Evolutionary conservation across 129 eudicot species (phyloP).

Genomic region (Gnaphalium uliginosum): DNA sequence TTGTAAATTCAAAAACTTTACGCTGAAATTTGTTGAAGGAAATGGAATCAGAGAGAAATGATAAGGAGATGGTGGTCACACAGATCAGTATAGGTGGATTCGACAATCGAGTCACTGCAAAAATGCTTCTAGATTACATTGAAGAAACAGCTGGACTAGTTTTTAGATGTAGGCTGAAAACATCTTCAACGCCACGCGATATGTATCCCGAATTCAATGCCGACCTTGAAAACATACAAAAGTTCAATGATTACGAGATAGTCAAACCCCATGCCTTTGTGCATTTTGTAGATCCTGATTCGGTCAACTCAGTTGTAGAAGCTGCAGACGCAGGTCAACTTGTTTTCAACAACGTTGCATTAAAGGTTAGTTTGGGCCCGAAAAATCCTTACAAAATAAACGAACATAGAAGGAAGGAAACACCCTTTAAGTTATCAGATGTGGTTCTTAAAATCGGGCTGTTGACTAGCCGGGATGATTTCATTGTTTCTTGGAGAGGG

Average conservation of each 20-base stretch:
- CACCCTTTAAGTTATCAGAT: slow-evolving; percentile 49
- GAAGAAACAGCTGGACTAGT: slow-evolving; percentile 48
- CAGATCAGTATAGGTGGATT: slow-evolving; percentile 66
- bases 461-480: slow-evolving; percentile 40
- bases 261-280: slow-evolving; percentile 76
- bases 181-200: slow-evolving; percentile 65
- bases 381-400: slow-evolving; percentile 54
- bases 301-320: slow-evolving; percentile 36
- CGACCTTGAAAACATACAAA: slow-evolving; percentile 27
- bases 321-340: slow-evolving; percentile 44
- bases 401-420: slow-evolving; percentile 51
- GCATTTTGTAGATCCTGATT: slow-evolving; percentile 50
- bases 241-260: slow-evolving; percentile 36
- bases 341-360: slow-evolving; percentile 17
- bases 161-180: slow-evolving; percentile 66
- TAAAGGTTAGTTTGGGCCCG: slow-evolving; percentile 56
- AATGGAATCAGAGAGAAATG: slow-evolving; percentile 47
- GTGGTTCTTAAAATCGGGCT: slow-evolving; percentile 51
- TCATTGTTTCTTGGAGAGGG: slow-evolving; percentile 63
- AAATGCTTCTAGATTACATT: slow-evolving; percentile 47
- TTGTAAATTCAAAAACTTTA: neutral
- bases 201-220: slow-evolving; percentile 47
- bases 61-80: slow-evolving; percentile 39
- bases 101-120: slow-evolving; percentile 44
- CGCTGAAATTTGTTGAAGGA: neutral